Base-by-base conservation (phyloP, 2,329 filamentous ascomycete genomes). In the Aspergillus sp. region DNA sequence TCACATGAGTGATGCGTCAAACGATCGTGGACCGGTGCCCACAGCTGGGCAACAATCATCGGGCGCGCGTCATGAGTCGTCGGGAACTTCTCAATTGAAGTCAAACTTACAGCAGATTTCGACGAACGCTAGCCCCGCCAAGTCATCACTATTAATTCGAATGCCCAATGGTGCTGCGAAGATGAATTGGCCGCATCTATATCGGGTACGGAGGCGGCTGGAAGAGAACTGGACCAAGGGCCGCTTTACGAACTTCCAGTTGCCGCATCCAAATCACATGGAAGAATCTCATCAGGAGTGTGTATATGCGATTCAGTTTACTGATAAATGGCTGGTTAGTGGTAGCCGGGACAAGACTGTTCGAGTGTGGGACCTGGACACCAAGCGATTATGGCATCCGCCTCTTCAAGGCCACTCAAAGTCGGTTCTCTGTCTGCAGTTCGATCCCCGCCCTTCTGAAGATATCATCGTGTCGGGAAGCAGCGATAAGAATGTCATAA, bases 381-480 rank as follows among this genome's bases (percentile, higher is more conserved):
- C 90, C 0, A 88, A 89, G 60, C 86, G 94, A 38, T 81, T 97
- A n/a, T 81, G 89, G 17, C 83, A 89, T 36, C 82, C 83, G n/a
- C 91, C 92, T 1, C 80, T 99, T 8, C 72, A 79, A 5, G 93
- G 91, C 3, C 95, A 99, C 73, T 79, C 77, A 10, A 93, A 92
- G 13, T 98, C 94, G 1, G 95, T 99, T 0, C 79, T 99, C 10
- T 99, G 95, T 72, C 82, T 99, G 28, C 95, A 99, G 71, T 99
- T 98, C 72, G 95, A 99, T 71, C 89, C 93, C 3, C 87, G 89
- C 55, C 90, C 91, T 0, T 86, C 90, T 13, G 91, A 98, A 72
- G 94, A 98, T 70, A 80, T 99, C 41, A 90, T 99, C n/a, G 90
- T 97, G 9, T 97, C 93, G 7, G 95, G 94, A 39, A 97, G 94